A percentile compares a stretch with the other conserved stretches of the same genome.
phyloP scores from a whole-genome alignment of 2,329 filamentous ascomycete species.

The Fusarium buharicum region DNA sequence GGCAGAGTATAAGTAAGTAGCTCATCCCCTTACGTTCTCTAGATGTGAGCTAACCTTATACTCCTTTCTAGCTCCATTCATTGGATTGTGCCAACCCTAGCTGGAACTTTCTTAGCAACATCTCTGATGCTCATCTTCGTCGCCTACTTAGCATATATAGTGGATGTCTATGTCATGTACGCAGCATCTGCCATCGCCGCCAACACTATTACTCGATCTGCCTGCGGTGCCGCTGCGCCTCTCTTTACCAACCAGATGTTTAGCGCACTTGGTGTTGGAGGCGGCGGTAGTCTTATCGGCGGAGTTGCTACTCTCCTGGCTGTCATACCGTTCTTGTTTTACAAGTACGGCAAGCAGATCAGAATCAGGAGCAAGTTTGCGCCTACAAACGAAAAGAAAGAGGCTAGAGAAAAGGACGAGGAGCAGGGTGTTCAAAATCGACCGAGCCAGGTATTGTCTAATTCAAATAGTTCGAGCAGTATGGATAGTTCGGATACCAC shows the following conservation, averaged over 20 bases:
- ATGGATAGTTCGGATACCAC: conserved; percentile 8
- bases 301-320: conserved; percentile 31
- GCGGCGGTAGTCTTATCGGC: conserved; percentile 32
- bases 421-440: conserved; percentile 1
- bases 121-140: conserved; percentile 40
- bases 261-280: conserved; percentile 29
- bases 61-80: conserved; percentile 18
- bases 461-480: not conserved
- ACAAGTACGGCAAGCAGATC: conserved; percentile 35
- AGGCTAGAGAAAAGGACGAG: conserved; percentile 15
- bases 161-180: conserved; percentile 36
- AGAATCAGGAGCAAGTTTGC: conserved; percentile 37
- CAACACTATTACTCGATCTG: conserved; percentile 32
- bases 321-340: conserved; percentile 34
- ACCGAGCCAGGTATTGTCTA: conserved; percentile 7
- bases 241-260: conserved; percentile 37
- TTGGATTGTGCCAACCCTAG: conserved; percentile 35
- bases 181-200: conserved; percentile 36
- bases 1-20: conserved; percentile 24
- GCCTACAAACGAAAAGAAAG: conserved; percentile 10
- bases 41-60: not conserved
- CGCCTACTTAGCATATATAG: conserved; percentile 33
- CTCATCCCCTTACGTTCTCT: not conserved
- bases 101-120: conserved; percentile 29
- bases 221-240: conserved; percentile 37